Conservation (phyloP, 2,329 filamentous ascomycete genomes). For the Colletotrichum sidae region DNA sequence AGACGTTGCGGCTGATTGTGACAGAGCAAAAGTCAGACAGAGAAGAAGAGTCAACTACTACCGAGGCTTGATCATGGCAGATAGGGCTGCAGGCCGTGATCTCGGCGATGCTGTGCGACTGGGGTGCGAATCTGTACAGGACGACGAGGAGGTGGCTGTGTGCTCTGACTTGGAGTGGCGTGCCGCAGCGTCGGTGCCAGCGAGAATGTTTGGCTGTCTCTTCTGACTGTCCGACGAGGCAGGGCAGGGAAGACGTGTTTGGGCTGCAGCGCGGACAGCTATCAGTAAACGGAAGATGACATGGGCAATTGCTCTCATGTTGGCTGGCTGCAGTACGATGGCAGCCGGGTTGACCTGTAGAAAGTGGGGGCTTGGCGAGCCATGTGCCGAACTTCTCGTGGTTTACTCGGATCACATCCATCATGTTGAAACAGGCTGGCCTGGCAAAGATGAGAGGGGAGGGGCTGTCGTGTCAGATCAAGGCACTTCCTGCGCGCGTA, state of each 20-base stretch:
- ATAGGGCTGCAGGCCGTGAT: constrained; percentile 34
- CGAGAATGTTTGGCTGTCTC: constrained; percentile 2
- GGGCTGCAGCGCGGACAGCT: constrained; percentile 9
- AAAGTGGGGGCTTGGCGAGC: not conserved
- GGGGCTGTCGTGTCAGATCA: constrained; percentile 1
- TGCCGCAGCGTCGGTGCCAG: constrained; percentile 1
- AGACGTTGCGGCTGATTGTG: not conserved
- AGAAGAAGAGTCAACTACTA: not conserved
- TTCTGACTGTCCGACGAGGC: constrained; percentile 11
- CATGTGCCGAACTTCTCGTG: not conserved
- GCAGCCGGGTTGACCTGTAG: not conserved
- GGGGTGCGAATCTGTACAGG: constrained; percentile 1
- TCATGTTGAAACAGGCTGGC: not conserved
- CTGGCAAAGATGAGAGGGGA: not conserved
- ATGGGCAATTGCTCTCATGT: constrained; percentile 15
- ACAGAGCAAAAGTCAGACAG: not conserved
- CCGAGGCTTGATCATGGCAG: constrained; percentile 12
- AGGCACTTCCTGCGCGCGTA: not conserved
- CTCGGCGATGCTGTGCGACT: constrained; percentile 20
- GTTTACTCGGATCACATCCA: constrained; percentile 8
- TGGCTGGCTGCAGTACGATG: not conserved
- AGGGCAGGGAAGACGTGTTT: constrained; percentile 5
- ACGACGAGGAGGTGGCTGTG: constrained; percentile 14
- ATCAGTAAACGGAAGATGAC: not conserved
- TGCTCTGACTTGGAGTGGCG: not conserved